phyloP scores from a whole-genome alignment of 306 rosid species.

The Pueraria montana region DNA sequence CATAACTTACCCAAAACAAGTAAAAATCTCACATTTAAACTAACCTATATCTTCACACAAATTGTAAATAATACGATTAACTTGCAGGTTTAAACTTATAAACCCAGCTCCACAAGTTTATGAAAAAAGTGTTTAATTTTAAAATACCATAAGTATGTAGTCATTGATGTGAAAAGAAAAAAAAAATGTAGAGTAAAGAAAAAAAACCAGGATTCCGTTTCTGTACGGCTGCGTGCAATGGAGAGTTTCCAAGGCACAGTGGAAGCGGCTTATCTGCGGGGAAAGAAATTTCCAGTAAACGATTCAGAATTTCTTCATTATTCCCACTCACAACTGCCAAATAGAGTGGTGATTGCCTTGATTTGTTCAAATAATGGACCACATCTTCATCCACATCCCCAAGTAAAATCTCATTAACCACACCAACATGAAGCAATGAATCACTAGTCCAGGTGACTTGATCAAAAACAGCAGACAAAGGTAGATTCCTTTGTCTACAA shows the following conservation, averaged over 20 bases:
- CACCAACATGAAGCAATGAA: conserved; percentile 45
- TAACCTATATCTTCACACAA: no score
- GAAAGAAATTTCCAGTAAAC: background rate
- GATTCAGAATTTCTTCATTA: background rate
- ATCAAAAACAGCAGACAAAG: background rate
- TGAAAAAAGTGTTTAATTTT: no score
- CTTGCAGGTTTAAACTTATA: no score
- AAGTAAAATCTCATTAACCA: background rate
- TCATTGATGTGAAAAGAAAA: no score
- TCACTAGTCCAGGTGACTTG: conserved; percentile 9
- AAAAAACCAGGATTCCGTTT: background rate
- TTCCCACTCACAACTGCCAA: conserved; percentile 27
- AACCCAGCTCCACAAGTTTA: no score
- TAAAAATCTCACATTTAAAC: no score
- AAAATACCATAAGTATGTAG: no score
- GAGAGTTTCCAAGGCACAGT: conserved; percentile 19
- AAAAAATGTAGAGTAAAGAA: background rate
- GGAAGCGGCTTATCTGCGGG: background rate
- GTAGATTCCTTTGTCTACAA: background rate
- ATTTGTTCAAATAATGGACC: background rate
- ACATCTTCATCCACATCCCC: background rate
- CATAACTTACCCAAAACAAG: no score
- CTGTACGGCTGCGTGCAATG: conserved; percentile 39
- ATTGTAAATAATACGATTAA: no score
- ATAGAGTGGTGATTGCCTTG: conserved; percentile 31